Conservation (phyloP, 306 rosid genomes). For the Lathyrus oleraceus region DNA sequence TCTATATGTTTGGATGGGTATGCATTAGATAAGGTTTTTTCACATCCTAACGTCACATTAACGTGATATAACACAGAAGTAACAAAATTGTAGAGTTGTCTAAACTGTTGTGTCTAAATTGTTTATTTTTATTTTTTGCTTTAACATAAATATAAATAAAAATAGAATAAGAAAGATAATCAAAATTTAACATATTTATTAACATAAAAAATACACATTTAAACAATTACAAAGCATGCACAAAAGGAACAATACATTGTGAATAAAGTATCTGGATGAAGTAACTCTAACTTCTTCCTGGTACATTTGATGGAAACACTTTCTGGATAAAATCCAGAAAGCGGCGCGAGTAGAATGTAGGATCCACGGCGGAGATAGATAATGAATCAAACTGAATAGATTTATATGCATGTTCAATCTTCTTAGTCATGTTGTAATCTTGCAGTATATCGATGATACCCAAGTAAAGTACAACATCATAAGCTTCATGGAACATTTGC, state of each 20-base stretch:
- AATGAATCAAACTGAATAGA: constrained; percentile 86
- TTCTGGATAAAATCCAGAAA: constrained; percentile 79
- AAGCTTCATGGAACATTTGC: constrained; percentile 68
- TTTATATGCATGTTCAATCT: constrained; percentile 87
- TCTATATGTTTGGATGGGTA: too few relatives aligned
- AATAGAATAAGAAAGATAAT: neutral
- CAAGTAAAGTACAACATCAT: constrained; percentile 90
- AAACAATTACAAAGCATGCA: constrained; percentile 28
- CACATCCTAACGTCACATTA: too few relatives aligned
- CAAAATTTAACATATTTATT: neutral
- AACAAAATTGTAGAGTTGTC: too few relatives aligned
- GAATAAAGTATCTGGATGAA: constrained; percentile 9
- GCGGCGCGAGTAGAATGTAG: constrained; percentile 89
- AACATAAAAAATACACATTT: neutral
- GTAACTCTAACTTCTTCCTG: constrained; percentile 40
- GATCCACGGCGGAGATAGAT: constrained; percentile 92
- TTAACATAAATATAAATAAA: too few relatives aligned
- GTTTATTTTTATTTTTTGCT: too few relatives aligned
- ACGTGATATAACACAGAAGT: too few relatives aligned
- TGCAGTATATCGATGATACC: constrained; percentile 96
- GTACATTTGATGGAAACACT: constrained; percentile 71
- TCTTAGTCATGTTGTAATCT: constrained; percentile 89
- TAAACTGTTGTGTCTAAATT: too few relatives aligned
- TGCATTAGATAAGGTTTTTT: too few relatives aligned
- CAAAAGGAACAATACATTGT: constrained; percentile 16